Percentiles rank a stretch among this genome's conserved stretches.
Evolutionary conservation across 192 early-diverging fungal genomes (phyloP).

Genomic region (Podila minutissima): DNA sequence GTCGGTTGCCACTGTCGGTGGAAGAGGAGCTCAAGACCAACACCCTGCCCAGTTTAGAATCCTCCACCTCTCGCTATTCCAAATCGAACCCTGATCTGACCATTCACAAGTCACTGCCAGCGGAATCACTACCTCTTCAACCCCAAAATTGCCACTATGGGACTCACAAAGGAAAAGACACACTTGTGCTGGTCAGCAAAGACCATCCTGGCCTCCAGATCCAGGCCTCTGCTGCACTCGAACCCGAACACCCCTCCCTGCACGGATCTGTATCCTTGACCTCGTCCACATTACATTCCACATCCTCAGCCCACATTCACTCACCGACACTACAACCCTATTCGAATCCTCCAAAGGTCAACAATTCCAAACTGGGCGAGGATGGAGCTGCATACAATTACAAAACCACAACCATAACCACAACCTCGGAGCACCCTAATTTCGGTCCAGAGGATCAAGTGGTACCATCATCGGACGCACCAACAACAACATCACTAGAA

Average conservation of each 20-base stretch:
- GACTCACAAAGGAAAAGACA: too few relatives aligned
- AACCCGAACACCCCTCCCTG: background rate
- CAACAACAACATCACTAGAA: background rate
- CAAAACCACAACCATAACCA: background rate
- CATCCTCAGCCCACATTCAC: too few relatives aligned
- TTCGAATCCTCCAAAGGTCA: too few relatives aligned
- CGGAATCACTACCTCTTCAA: background rate
- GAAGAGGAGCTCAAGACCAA: background rate
- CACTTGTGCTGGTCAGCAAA: background rate
- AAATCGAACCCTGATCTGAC: background rate
- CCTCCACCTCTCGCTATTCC: background rate
- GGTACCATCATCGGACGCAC: background rate
- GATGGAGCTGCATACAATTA: too few relatives aligned
- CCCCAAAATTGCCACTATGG: too few relatives aligned
- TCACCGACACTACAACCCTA: too few relatives aligned
- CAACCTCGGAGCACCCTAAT: background rate
- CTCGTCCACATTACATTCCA: too few relatives aligned
- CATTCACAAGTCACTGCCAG: background rate
- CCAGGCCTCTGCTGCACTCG: background rate
- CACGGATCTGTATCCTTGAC: background rate
- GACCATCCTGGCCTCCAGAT: background rate
- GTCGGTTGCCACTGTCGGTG: background rate
- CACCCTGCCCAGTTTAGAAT: background rate
- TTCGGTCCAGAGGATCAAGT: background rate
- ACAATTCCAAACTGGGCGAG: too few relatives aligned